Evolutionary conservation across 148 eudicot species (phyloP), one percentile per base, ranked within the genome.

Genomic region (Oxyria digyna): DNA sequence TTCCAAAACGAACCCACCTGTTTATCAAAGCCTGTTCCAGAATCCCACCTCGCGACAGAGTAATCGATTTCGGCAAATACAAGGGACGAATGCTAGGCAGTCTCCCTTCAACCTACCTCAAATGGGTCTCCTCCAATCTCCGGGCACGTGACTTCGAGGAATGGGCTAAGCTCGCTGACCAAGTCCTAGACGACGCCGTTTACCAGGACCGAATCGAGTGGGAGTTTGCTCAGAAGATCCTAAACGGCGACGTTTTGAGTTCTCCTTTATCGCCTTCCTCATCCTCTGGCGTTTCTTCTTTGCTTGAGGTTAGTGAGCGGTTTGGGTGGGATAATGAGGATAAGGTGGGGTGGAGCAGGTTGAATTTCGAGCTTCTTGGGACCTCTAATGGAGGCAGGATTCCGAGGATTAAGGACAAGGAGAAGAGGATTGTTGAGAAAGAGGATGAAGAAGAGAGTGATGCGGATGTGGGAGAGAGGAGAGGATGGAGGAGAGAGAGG

Each of bases 251-350:
- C 70, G 69, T 40, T 4, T 32, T 40, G 18, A 17, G 26, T 18
- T 32, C 67, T 5, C 24, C 54, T 1, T 31, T 50, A 4, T 26
- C 50, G 3, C 35, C 73, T 41, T 40, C 67, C 10, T 31, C n/a
- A n/a, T n/a, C 62, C 0, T 27, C 64, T 2, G 27, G 62, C 2
- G 66, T 69, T 1, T 40, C 73, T 12, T 54, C 59, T 13, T 37
- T 89, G 79, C 42, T 79, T 23, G 93, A 84, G 42, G 67, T 89
- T 3, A 84, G 91, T 67, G 79, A 81, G 74, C 77, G 88, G 74
- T 89, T 89, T 43, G 96, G 96, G 5, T 89, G 97, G 97, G 93
- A 91, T 69, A 84, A 84, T 40, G 89, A 85, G 20, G 96, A 91
- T 64, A 84, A 77, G 64, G 6, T 18, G 14, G 96, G 85, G 4